A percentile compares a stretch with the other conserved stretches of the same genome.
These are phyloP conservation scores for Melampsora occidentalis DNA, from an alignment of 1,284 basidiomycete species.

Conservation along the genomic window DNA sequence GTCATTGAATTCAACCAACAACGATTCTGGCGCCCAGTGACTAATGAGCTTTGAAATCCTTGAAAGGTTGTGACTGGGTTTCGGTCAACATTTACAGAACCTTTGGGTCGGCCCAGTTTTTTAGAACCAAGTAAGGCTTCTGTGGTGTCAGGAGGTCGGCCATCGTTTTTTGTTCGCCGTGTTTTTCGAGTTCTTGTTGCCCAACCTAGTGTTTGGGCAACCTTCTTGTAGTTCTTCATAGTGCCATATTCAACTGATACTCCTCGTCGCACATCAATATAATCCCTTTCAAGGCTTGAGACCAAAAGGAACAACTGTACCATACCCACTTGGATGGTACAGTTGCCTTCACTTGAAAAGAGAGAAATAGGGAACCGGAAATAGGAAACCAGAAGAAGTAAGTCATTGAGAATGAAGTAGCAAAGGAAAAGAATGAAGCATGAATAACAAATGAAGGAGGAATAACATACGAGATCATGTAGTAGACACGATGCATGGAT, in stretches of 20 bases:
- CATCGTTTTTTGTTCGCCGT: background rate
- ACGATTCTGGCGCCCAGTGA: too few species aligned
- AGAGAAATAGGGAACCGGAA: too few species aligned
- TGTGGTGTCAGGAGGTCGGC: slow-evolving; percentile 1
- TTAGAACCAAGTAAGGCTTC: background rate
- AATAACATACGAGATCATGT: slow-evolving; percentile 6
- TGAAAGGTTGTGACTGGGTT: background rate
- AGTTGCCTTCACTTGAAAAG: background rate
- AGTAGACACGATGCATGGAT: too few species aligned
- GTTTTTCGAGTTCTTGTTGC: background rate
- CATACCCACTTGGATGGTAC: background rate
- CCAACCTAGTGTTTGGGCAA: background rate
- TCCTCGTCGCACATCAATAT: background rate
- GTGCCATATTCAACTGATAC: slow-evolving; percentile 12
- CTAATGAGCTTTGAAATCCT: too few species aligned
- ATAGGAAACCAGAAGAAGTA: too few species aligned
- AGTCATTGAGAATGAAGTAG: too few species aligned
- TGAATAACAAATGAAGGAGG: background rate
- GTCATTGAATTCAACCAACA: too few species aligned
- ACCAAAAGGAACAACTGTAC: slow-evolving; percentile 7
- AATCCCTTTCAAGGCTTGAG: slow-evolving; percentile 11
- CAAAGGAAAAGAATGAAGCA: too few species aligned
- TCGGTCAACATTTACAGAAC: background rate
- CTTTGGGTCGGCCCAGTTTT: background rate
- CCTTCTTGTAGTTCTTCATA: background rate